Conservation (phyloP, 1,284 basidiomycete species). For the Cryptococcus amylolentus region DNA sequence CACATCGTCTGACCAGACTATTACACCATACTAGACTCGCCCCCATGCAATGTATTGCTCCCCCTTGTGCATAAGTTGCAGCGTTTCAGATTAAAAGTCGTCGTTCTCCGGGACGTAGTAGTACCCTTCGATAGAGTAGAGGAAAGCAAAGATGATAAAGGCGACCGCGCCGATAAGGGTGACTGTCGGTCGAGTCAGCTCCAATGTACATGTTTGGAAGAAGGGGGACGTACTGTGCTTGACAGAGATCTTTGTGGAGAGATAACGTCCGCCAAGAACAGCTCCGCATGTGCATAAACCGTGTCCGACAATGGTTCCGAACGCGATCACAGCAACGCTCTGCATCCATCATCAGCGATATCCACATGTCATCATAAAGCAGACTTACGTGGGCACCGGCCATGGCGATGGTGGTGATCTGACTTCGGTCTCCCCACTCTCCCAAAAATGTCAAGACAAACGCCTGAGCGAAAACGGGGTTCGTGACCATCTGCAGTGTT, state of each 20-base stretch:
- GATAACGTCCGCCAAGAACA: constrained; percentile 82
- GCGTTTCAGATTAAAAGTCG: background rate
- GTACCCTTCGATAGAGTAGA: constrained; percentile 70
- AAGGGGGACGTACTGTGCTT: constrained; percentile 71
- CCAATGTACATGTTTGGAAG: background rate
- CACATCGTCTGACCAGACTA: too few relatives aligned
- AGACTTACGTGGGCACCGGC: constrained; percentile 86
- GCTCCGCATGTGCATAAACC: constrained; percentile 82
- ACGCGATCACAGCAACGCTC: constrained; percentile 74
- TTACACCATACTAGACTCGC: too few relatives aligned
- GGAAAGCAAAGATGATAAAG: constrained; percentile 76
- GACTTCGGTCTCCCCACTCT: constrained; percentile 97
- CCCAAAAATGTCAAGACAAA: constrained; percentile 95
- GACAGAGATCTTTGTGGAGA: constrained; percentile 90
- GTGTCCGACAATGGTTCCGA: constrained; percentile 89
- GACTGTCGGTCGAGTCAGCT: constrained; percentile 54
- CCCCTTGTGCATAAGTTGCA: too few relatives aligned
- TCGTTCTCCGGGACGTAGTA: constrained; percentile 7
- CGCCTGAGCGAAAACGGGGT: constrained; percentile 91
- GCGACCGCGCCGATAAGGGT: constrained; percentile 76
- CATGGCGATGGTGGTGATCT: constrained; percentile 94
- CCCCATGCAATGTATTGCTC: too few relatives aligned
- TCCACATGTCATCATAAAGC: background rate
- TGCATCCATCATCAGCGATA: constrained; percentile 35
- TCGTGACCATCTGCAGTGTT: constrained; percentile 75